These are phyloP conservation scores for Polyplosphaeria fusca DNA, from an alignment of 495 filamentous ascomycete species.

Conservation along the genomic window DNA sequence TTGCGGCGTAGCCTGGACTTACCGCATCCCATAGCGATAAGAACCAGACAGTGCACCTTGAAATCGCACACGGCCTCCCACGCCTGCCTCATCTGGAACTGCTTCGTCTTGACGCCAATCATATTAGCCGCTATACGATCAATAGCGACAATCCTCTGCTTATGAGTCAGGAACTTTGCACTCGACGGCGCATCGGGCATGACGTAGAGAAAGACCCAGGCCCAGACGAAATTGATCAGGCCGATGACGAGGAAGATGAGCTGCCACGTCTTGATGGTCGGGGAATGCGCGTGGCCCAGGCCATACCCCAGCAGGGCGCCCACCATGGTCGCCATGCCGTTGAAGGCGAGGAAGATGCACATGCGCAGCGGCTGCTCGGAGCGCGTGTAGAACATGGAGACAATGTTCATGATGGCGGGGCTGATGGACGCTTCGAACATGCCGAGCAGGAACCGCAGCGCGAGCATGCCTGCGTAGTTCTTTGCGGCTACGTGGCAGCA, in stretches of 20 bases:
- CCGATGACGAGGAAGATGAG: slow-evolving; percentile 44
- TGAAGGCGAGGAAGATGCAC: slow-evolving; percentile 35
- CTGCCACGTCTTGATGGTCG: slow-evolving; percentile 31
- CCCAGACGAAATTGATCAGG: slow-evolving; percentile 48
- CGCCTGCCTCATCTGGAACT: slow-evolving; percentile 46
- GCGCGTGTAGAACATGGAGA: slow-evolving; percentile 53
- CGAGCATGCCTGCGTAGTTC: slow-evolving; percentile 53
- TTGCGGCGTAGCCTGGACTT: too few relatives aligned
- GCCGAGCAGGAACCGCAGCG: slow-evolving; percentile 55
- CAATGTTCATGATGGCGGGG: slow-evolving; percentile 39
- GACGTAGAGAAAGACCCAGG: slow-evolving; percentile 39
- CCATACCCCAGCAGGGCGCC: slow-evolving; percentile 57
- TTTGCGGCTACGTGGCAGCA: slow-evolving; percentile 55
- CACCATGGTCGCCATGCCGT: slow-evolving; percentile 30
- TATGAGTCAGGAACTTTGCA: slow-evolving; percentile 38
- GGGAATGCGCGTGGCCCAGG: slow-evolving; percentile 34
- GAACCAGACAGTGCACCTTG: slow-evolving; percentile 62
- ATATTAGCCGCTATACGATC: slow-evolving; percentile 32
- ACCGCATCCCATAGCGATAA: slow-evolving; percentile 57
- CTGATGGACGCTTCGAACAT: slow-evolving; percentile 54
- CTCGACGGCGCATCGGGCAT: slow-evolving; percentile 52
- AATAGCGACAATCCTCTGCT: slow-evolving; percentile 32
- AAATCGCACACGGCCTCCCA: slow-evolving; percentile 56
- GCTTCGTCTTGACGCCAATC: slow-evolving; percentile 35
- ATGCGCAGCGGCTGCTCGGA: slow-evolving; percentile 55